Base-by-base conservation (phyloP, 2,329 filamentous ascomycete species). In the Cercospora berteroae region DNA sequence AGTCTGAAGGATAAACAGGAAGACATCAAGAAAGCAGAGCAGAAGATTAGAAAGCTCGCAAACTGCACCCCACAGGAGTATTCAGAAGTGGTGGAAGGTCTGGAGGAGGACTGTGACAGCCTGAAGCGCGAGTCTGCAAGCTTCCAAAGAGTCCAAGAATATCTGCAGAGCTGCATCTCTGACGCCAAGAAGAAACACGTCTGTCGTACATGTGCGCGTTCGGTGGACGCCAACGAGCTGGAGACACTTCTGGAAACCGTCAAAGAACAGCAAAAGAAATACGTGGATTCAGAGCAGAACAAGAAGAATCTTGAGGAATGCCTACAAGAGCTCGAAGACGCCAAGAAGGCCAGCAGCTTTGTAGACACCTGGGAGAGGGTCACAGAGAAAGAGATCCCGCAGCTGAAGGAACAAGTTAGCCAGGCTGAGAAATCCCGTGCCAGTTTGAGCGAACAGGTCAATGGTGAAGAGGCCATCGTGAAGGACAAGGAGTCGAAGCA, bases 331-430 rank as follows among this genome's bases (percentile, higher is more conserved):
- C 64, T 76, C 5, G 64, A 70, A 18, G 57, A 59, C 8, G 84
- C 92, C 39, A 86, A 86, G 63, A 84, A 84, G 7, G 89, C 87
- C 25, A 86, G 88, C 33, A 83, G 88, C 4, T 85, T 88, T 67
- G 93, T 91, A 74, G 93, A 97, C 67, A 88, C 87, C 0, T 94
- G 91, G 80, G 82, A 87, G 67, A 87, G 91, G 55, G 81, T 96
- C 13, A 86, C 85, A 33, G 78, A 83, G 55, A 84, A 83, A 5
- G 93, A 96, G 72, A 85, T 97, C 61, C 92, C 92, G 0, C 81
- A 83, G 0, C 78, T 93, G 16, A 85, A 89, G 71, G 84, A 85
- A 23, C 89, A 94, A 63, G 82, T 90, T 64, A 82, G 85, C 42
- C 81, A 84, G 52, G 80, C 88, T 20, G 74, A 77, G 33, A 71